Evolutionary conservation across 163 green algal species (phyloP).

Genomic region (Coccomyxa subellipsoidea): DNA sequence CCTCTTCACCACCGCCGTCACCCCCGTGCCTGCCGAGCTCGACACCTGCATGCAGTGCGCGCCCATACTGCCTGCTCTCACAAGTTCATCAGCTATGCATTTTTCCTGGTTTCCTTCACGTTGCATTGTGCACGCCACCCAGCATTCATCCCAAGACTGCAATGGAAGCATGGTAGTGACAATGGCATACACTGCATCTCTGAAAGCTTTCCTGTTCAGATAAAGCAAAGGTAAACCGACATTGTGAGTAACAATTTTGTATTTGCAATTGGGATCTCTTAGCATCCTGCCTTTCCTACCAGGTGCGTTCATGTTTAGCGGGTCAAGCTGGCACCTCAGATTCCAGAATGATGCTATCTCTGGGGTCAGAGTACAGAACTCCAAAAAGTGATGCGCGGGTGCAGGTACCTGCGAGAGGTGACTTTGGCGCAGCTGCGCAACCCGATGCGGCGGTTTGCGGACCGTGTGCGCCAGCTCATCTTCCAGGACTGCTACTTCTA

Average conservation of each 20-base stretch:
- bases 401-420: slow-evolving; percentile 43
- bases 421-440: slow-evolving; percentile 64
- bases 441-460: slow-evolving; percentile 55
- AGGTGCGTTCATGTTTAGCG: no score
- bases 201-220: background rate
- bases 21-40: slow-evolving; percentile 46
- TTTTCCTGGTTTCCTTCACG: no score
- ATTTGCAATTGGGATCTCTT: no score
- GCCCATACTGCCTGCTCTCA: background rate
- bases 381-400: no score
- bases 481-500: slow-evolving; percentile 74
- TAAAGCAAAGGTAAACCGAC: background rate
- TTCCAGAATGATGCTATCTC: no score
- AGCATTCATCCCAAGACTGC: background rate
- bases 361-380: no score
- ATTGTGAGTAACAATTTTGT: no score
- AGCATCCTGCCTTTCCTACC: no score
- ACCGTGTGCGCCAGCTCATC: slow-evolving; percentile 62
- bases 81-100: no score
- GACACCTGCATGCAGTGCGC: slow-evolving; percentile 34
- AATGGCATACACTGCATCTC: background rate
- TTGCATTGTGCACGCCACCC: background rate
- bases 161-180: background rate
- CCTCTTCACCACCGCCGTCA: slow-evolving; percentile 67
- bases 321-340: no score